Base-by-base conservation (phyloP, 2,329 filamentous ascomycete species). In the Pseudocercospora vitis region DNA sequence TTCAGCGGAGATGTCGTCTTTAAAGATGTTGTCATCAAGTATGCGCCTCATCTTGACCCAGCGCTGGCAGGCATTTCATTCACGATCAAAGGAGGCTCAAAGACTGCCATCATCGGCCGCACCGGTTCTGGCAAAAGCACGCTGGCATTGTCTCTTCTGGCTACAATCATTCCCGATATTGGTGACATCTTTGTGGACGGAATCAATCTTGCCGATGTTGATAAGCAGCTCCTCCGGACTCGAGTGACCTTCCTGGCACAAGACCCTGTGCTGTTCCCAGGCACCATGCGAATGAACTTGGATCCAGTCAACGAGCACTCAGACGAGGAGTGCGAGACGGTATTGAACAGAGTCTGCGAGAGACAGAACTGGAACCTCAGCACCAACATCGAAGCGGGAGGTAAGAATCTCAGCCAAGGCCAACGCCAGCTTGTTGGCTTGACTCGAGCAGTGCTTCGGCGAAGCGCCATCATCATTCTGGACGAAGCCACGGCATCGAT, bases 41-140 rank as follows among this genome's bases (percentile, higher is more conserved):
- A 96, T 63, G 89, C 89, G 5, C 82, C 87, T 0, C 81, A 87
- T 54, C 81, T 95, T 0, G 87, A 91, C 0, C 85, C 87, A 0
- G 87, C 89, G 0, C 73, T 96, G 1, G 74, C 77, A 6, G 76
- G 85, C 39, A 77, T 95, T 23, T 83, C 81, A 0, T 84, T 96
- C 56, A 81, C 78, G 1, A 89, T 96, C 48, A 87, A 88, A 16
- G 87, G 86, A 0, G 88, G 89, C 1, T 86, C 88, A 50, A 86
- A 87, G 47, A 88, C 88, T 0, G 89, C 89, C 0, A 79, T 95
- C 16, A 87, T 91, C 8, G 90, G 90, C 2, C 83, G 89, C 7
- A 95, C 89, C 0, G 85, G 88, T 0, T 90, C 87, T 3, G 90
- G 90, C 3, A 95, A 95, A 71, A 90, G 86, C 47, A 95, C 89